Evolutionary conservation across 1,139 yeast species (phyloP).

Genomic region (Meyerozyma carpophila): DNA sequence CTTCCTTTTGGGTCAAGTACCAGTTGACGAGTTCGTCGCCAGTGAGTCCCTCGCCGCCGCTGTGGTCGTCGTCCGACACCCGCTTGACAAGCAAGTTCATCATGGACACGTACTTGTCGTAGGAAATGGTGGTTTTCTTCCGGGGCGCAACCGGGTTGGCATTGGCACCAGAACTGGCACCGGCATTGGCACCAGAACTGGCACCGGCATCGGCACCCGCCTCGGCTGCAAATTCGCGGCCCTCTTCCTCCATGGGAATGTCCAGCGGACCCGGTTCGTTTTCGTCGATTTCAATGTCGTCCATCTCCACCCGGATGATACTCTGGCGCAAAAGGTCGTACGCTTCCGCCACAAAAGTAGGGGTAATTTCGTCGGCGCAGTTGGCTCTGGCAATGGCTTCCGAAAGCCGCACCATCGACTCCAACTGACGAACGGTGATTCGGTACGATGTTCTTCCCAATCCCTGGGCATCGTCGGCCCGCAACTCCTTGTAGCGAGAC

Average conservation of each 20-base stretch:
- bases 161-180: no score
- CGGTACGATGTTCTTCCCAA: slow-evolving; percentile 82
- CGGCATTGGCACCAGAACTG: no score
- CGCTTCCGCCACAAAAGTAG: slow-evolving; percentile 89
- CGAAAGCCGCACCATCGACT: slow-evolving; percentile 84
- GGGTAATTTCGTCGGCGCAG: slow-evolving; percentile 85
- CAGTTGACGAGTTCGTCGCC: slow-evolving; percentile 69
- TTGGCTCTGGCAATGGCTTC: slow-evolving; percentile 98
- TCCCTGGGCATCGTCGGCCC: slow-evolving; percentile 92
- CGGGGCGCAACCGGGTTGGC: not conserved
- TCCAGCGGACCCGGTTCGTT: slow-evolving; percentile 14
- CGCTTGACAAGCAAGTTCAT: slow-evolving; percentile 75
- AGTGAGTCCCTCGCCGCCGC: slow-evolving; percentile 62
- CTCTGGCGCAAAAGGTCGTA: slow-evolving; percentile 86
- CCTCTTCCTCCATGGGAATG: slow-evolving; percentile 12
- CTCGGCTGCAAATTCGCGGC: slow-evolving; percentile 2
- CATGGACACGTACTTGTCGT: slow-evolving; percentile 81
- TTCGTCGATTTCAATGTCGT: slow-evolving; percentile 76
- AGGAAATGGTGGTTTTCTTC: slow-evolving; percentile 41
- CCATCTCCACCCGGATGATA: slow-evolving; percentile 90
- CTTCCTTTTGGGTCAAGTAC: slow-evolving; percentile 76
- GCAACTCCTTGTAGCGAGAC: slow-evolving; percentile 74
- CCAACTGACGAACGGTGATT: slow-evolving; percentile 95
- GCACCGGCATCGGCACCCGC: no score
- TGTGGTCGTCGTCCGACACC: slow-evolving; percentile 53